These are phyloP conservation scores for Martensiomyces pterosporus DNA, from an alignment of 192 early-diverging fungal genomes.

Conservation along the genomic window DNA sequence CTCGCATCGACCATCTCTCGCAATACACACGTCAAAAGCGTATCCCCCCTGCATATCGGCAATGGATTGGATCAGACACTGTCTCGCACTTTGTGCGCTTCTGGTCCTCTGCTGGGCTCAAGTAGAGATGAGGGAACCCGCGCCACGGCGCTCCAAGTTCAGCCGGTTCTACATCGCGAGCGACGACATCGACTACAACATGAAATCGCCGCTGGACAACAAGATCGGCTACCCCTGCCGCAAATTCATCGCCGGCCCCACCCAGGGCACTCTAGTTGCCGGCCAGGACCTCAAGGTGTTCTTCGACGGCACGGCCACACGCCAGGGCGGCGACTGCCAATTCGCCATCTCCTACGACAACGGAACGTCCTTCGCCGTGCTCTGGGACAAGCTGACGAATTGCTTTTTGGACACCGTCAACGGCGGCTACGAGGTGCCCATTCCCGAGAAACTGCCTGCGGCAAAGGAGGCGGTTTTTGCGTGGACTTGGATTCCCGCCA, in stretches of 20 bases:
- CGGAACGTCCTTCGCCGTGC: slow-evolving; percentile 53
- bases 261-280: slow-evolving; percentile 38
- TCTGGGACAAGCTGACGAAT: slow-evolving; percentile 50
- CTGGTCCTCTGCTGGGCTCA: slow-evolving; percentile 23
- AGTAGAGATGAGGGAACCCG: slow-evolving; percentile 41
- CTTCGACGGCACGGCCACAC: slow-evolving; percentile 43
- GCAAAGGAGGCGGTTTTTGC: slow-evolving; percentile 51
- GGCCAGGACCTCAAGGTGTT: slow-evolving; percentile 49
- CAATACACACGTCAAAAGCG: too few relatives aligned
- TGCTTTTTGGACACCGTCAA: slow-evolving; percentile 47
- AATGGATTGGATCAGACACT: too few relatives aligned
- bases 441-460: slow-evolving; percentile 54
- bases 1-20: not conserved
- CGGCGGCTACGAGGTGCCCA: slow-evolving; percentile 40
- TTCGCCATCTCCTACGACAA: slow-evolving; percentile 49
- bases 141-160: slow-evolving; percentile 46
- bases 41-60: too few relatives aligned
- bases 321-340: slow-evolving; percentile 46
- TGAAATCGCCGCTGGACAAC: slow-evolving; percentile 37
- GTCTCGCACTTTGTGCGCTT: not conserved
- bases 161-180: slow-evolving; percentile 30
- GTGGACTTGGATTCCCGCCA: slow-evolving; percentile 40
- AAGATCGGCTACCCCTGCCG: slow-evolving; percentile 40
- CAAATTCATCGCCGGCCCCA: slow-evolving; percentile 19
- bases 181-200: slow-evolving; percentile 48